Percentiles rank a stretch among this genome's conserved stretches.
Evolutionary conservation across 805 yeast species (phyloP).

Genomic region (Starmerella scarabaei): DNA sequence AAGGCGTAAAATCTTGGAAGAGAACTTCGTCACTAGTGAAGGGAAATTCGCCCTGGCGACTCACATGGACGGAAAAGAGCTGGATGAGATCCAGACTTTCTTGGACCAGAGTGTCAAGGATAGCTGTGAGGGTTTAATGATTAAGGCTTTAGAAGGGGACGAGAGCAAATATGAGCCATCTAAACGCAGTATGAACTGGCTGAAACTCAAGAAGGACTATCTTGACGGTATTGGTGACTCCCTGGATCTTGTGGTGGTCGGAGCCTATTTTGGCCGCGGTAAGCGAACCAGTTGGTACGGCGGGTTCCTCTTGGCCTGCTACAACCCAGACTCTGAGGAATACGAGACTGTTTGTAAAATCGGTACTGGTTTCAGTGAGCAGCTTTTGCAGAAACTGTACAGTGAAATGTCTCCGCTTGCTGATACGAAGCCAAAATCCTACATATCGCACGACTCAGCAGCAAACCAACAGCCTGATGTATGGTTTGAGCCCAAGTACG

Average conservation of each 20-base stretch:
- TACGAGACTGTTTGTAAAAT: slow-evolving; percentile 92
- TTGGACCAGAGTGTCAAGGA: slow-evolving; percentile 81
- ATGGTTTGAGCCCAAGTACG: slow-evolving; percentile 78
- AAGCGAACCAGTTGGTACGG: slow-evolving; percentile 93
- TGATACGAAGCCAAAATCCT: slow-evolving; percentile 48
- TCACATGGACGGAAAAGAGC: slow-evolving; percentile 51
- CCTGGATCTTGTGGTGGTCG: slow-evolving; percentile 79
- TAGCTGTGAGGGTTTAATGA: slow-evolving; percentile 93
- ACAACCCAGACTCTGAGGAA: slow-evolving; percentile 82
- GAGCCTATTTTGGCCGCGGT: slow-evolving; percentile 88
- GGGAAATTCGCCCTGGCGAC: slow-evolving; percentile 81
- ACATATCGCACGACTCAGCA: slow-evolving; percentile 49
- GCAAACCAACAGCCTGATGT: slow-evolving; percentile 73
- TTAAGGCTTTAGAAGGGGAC: slow-evolving; percentile 66
- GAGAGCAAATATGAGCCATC: slow-evolving; percentile 89
- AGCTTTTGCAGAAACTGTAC: slow-evolving; percentile 48
- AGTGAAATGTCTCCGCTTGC: slow-evolving; percentile 56
- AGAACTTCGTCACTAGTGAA: slow-evolving; percentile 44
- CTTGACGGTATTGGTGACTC: slow-evolving; percentile 94
- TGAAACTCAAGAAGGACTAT: slow-evolving; percentile 88
- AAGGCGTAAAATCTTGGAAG: slow-evolving; percentile 49
- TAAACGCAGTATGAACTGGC: slow-evolving; percentile 89
- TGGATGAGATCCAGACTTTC: slow-evolving; percentile 64
- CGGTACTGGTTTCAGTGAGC: slow-evolving; percentile 95
- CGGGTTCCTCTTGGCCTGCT: slow-evolving; percentile 82